phyloP scores from a whole-genome alignment of 371 early-diverging fungal genomes.

The Saksenaea vasiformis region DNA sequence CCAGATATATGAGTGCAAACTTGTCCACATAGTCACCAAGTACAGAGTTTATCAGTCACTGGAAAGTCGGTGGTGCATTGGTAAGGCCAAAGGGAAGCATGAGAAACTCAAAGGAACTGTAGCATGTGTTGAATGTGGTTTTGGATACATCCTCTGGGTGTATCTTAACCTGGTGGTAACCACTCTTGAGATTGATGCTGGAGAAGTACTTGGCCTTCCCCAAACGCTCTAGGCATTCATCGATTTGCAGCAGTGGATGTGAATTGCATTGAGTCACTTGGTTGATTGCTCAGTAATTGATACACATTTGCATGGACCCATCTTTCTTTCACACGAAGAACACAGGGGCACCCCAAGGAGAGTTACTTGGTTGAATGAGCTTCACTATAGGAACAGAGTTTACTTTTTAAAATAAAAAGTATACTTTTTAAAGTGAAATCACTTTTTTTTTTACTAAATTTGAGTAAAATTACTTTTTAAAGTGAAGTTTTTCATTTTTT shows the following conservation, averaged over 20 bases:
- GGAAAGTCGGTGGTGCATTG: too few species aligned
- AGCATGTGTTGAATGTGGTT: slow-evolving; percentile 35
- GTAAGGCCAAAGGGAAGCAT: too few species aligned
- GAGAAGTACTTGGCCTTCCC: slow-evolving; percentile 39
- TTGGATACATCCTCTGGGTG: slow-evolving; percentile 25
- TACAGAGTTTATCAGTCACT: too few species aligned
- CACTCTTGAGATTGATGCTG: slow-evolving; percentile 45
- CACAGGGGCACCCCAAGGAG: slow-evolving; percentile 56
- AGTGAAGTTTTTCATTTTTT: too few species aligned
- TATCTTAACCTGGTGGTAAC: slow-evolving; percentile 43
- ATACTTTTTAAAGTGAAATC: too few species aligned
- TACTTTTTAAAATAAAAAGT: too few species aligned
- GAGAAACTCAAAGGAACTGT: too few species aligned
- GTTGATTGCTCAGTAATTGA: slow-evolving; percentile 21
- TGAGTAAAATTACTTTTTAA: too few species aligned
- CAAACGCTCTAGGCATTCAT: slow-evolving; percentile 45
- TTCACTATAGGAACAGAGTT: too few species aligned
- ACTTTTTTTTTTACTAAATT: too few species aligned
- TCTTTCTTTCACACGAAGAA: slow-evolving; percentile 61
- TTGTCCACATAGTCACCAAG: too few species aligned
- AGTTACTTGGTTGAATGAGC: slow-evolving; percentile 13
- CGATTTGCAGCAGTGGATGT: slow-evolving; percentile 14
- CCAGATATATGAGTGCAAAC: too few species aligned
- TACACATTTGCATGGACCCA: slow-evolving; percentile 44
- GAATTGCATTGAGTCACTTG: not conserved